phyloP scores from a whole-genome alignment of 2,329 filamentous ascomycete genomes.

The Botrytis galanthina region DNA sequence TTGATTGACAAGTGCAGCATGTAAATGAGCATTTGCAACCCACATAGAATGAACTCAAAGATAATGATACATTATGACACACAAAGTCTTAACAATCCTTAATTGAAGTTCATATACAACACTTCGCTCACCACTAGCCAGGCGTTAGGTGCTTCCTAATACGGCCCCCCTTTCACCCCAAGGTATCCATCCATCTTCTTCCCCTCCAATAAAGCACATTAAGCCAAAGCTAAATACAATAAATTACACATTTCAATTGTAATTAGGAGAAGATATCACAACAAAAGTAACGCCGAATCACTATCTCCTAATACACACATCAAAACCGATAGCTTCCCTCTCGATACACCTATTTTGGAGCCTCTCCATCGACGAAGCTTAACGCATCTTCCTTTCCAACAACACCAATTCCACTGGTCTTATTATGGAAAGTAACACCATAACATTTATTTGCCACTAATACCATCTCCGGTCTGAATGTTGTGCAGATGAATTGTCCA shows the following conservation, averaged over 20 bases:
- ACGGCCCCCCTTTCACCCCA: background rate
- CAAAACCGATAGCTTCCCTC: background rate
- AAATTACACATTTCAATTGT: background rate
- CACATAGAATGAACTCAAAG: background rate
- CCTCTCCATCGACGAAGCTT: conserved; percentile 88
- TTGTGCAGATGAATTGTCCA: conserved; percentile 96
- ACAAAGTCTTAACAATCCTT: background rate
- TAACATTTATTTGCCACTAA: conserved; percentile 96
- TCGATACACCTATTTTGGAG: conserved; percentile 30
- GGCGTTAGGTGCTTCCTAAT: background rate
- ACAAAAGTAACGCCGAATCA: background rate
- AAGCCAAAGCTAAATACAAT: background rate
- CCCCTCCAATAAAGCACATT: background rate
- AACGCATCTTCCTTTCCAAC: conserved; percentile 84
- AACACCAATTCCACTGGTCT: conserved; percentile 91
- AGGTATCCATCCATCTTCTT: background rate
- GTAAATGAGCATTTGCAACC: background rate
- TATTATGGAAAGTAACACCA: conserved; percentile 89
- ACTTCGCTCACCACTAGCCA: background rate
- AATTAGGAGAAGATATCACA: background rate
- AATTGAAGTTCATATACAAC: background rate
- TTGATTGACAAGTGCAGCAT: background rate
- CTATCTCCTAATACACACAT: background rate
- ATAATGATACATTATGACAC: background rate
- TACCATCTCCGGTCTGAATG: conserved; percentile 95